Base-by-base conservation (phyloP, 2,329 filamentous ascomycete species). In the Fusarium veterinarium region DNA sequence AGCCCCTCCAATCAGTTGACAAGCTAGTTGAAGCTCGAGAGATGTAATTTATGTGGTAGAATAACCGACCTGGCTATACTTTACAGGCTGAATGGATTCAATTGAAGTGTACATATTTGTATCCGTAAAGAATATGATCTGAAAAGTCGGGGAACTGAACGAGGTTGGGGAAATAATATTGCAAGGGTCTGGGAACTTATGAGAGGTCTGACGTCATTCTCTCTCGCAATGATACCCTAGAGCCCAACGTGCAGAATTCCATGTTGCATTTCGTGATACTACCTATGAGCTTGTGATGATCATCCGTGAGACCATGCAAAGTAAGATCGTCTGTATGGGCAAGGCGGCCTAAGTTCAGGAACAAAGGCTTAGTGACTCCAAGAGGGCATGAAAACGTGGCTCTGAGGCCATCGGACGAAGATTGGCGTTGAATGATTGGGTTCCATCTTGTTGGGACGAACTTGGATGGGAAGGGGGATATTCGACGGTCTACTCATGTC, bases 201-300 rank as follows among this genome's bases (percentile, higher is more conserved):
- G 65, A 52, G 44, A 64, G 58, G 51, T 52, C n/a, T 69, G 58
- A 69, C 64, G 64, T 64, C 64, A 69, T 40, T 33, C 14, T 11
- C n/a, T 30, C 9, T 31, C 33, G 2, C 19, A 38, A 35, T 25
- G 16, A 37, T 62, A 62, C 65, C 64, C 55, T 67, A 40, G 23
- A 49, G 20, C 8, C n/a, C 4, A 46, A 13, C 33, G 30, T 37
- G 51, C 28, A 41, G 14, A 25, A 38, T 20, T 41, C 10, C n/a
- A 67, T 23, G 63, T 67, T 48, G 31, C 35, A 67, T 60, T 44
- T 44, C 12, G 28, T 51, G 17, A 69, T 69, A 19, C 51, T 33
- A 68, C 49, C 14, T 42, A 8, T 20, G 49, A 52, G 31, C 49
- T 37, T 31, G 11, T 31, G 44, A 42, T 69, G 49, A 25, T 35